Evolutionary conservation across 306 rosid genomes (phyloP), one percentile per base, ranked within the genome.

Genomic region (Prunus padus): DNA sequence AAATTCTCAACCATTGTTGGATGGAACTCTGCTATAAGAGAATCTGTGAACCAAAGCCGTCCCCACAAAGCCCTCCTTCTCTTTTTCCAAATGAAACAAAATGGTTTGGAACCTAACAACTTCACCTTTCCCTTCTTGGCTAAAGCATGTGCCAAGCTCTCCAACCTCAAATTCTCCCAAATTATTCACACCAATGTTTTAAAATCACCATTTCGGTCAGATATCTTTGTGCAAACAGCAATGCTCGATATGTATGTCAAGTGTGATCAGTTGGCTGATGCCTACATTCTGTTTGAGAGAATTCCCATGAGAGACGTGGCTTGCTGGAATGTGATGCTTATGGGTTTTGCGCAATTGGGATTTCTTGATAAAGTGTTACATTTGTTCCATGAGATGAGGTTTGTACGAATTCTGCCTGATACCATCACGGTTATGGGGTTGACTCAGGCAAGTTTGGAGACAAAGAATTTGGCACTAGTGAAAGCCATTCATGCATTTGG

Each of bases 321-420:
- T 75, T 76, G 90, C 50, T 91, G 93, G 89, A 91, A 91, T 51
- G 82, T 87, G 8, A 88, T 91, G 86, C 80, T 91, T 33, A 18
- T 73, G 45, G 96, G 92, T 13, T 91, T 88, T 65, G 78, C 83
- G 72, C 90, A 81, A 3, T 73, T 47, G 1, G 86, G 87, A 28
- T 77, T 44, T 40, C 47, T 77, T 20, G 86, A 85, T 52, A 69
- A 76, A 71, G 73, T 82, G 57, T 79, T 84, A 1, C 12, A 44
- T 67, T 71, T 87, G 59, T 73, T 91, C 42, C 68, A n/a, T 60
- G 74, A 80, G 61, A 87, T 91, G 91, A 84, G 87, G 77, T 45
- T 79, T 80, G 71, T 81, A 2, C 89, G 87, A 74, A 65, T 81
- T 77, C 81, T 61, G 37, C 90, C 85, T 8, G 96, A 91, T 55